Evolutionary conservation across 257 asterid species (phyloP).

Genomic region (Plantago ovata): DNA sequence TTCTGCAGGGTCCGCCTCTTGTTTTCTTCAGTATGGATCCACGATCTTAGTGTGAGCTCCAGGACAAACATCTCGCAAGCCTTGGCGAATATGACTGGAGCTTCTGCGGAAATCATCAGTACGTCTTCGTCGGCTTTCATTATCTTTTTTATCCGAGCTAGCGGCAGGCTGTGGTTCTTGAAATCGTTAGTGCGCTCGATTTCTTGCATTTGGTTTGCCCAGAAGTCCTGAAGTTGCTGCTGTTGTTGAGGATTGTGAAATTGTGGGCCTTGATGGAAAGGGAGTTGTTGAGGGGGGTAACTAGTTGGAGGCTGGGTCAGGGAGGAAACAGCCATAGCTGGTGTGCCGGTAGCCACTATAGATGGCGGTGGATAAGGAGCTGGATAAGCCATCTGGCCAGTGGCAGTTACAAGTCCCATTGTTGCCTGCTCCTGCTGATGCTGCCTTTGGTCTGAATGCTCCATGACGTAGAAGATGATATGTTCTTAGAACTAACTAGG

Average conservation of each 20-base stretch:
- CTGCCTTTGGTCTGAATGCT: slow-evolving; percentile 41
- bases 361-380: slow-evolving; percentile 35
- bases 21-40: slow-evolving; percentile 68
- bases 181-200: slow-evolving; percentile 45
- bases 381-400: slow-evolving; percentile 28
- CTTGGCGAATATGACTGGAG: slow-evolving; percentile 59
- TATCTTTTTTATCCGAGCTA: slow-evolving; percentile 62
- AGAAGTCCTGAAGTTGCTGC: slow-evolving; percentile 50
- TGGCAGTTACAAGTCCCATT: slow-evolving; percentile 26
- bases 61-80: slow-evolving; percentile 70
- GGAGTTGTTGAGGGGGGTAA: slow-evolving; percentile 36
- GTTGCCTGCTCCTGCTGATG: slow-evolving; percentile 30
- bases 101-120: slow-evolving; percentile 65
- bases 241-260: slow-evolving; percentile 47
- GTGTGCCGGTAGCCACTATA: slow-evolving; percentile 37
- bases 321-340: slow-evolving; percentile 41
- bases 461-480: slow-evolving; percentile 27
- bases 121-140: slow-evolving; percentile 76
- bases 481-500: neutral
- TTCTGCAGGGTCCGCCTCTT: slow-evolving; percentile 67
- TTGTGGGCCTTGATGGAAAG: slow-evolving; percentile 45
- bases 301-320: slow-evolving; percentile 22
- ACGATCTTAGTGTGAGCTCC: slow-evolving; percentile 58
- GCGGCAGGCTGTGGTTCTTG: slow-evolving; percentile 67
- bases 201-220: slow-evolving; percentile 53